Base-by-base conservation (phyloP, 108 stramenopile genomes). In the Fistulifera solaris region DNA sequence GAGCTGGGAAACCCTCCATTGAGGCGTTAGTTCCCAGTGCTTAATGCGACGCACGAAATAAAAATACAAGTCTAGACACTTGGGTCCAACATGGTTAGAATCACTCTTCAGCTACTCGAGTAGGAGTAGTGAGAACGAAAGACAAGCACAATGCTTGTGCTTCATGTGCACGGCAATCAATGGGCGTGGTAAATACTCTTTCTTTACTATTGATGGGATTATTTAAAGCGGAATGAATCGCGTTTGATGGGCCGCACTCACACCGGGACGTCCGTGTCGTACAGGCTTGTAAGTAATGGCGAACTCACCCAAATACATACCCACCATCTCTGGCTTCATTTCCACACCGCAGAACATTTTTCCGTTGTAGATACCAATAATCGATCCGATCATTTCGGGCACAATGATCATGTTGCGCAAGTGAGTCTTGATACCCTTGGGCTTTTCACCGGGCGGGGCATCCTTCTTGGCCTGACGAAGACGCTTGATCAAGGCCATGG, bases 311-410 rank as follows among this genome's bases (percentile, higher is more conserved):
- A 98, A 77, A 76, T 99, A 99, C 87, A 96, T 94, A 42, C 98
- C 99, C 56, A 98, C 80, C 99, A 99, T 99, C 73, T 99, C 98
- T 21, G 97, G 96, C 81, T 98, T 98, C 90, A 99, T 96, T 77
- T 99, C 99, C 51, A 99, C 95, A 65, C 90, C 87, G 59, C 85
- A 91, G 72, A 96, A 95, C 76, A 85, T 93, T 73, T 94, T 94
- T 84, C 99, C 99, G 73, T 99, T 99, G 95, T 99, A 98, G 68
- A 99, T 95, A 65, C 95, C 97, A 54, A 98, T 80, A 52, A 96
- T 94, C 57, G 88, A 89, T 65, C 99, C 99, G 68, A 99, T 93
- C 99, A 99, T 98, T 78, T 99, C 99, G 25, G 99, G 99, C 55
- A 98, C 91, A 67, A 99, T 96, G 72, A 99, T 93, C 98, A 98